Base-by-base conservation (phyloP, 108 stramenopile genomes). In the Cyclotella choctawhatcheeana region DNA sequence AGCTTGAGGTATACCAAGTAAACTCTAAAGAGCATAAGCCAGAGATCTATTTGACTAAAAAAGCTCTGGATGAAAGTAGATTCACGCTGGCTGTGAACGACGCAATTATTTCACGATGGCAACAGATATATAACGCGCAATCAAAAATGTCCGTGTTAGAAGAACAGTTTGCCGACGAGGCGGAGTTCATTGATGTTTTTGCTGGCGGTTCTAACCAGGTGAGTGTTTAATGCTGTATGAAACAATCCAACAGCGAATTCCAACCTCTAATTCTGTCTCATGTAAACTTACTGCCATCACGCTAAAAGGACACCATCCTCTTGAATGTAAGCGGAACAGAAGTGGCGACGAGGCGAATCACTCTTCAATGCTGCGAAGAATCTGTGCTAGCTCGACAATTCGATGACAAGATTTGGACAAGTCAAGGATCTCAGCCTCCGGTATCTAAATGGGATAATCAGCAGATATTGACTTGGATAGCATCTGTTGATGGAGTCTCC, bases 241-340 rank as follows among this genome's bases (percentile, higher is more conserved):
- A n/a, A n/a, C n/a, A n/a, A n/a, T n/a, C n/a, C n/a, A n/a, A n/a
- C n/a, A n/a, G n/a, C n/a, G n/a, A n/a, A n/a, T n/a, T n/a, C n/a
- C n/a, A n/a, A n/a, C n/a, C n/a, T n/a, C n/a, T n/a, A n/a, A n/a
- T n/a, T n/a, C n/a, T n/a, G n/a, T n/a, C n/a, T n/a, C n/a, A n/a
- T n/a, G n/a, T n/a, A n/a, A n/a, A n/a, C n/a, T n/a, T n/a, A n/a
- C n/a, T n/a, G n/a, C n/a, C n/a, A n/a, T n/a, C n/a, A n/a, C n/a
- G n/a, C n/a, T n/a, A n/a, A n/a, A 54, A 80, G 48, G 72, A 73
- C 40, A n/a, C 56, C 0, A 58, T 80, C 5, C n/a, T 47, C 1
- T 72, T 80, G 45, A 80, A 80, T 69, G 79, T 80, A 30, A 73
- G 71, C 25, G 79, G 79, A n/a, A 73, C 79, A 18, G 50, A 53